Conservation (phyloP, 345 rosid genomes). For the Mercurialis annua region DNA sequence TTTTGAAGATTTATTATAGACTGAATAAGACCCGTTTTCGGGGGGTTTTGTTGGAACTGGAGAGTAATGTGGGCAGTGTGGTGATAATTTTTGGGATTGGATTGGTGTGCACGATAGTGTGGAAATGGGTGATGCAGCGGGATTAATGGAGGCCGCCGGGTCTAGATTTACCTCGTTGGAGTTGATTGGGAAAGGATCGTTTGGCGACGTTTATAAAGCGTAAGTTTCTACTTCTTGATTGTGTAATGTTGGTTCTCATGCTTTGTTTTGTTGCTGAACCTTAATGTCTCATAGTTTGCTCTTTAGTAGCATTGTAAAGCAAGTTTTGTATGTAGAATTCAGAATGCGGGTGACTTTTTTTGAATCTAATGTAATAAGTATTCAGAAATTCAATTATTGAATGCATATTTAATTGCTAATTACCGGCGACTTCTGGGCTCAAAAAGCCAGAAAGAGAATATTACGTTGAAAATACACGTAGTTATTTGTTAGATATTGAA, state of each 20-base stretch:
- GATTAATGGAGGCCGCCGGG: constrained; percentile 76
- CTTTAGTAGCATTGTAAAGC: not conserved
- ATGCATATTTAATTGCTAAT: not conserved
- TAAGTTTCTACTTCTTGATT: constrained; percentile 36
- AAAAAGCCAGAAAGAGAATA: not conserved
- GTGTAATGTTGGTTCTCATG: not conserved
- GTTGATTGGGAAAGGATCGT: constrained; percentile 95
- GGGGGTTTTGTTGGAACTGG: constrained; percentile 8
- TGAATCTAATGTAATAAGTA: not conserved
- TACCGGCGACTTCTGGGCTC: not conserved
- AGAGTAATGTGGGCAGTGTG: constrained; percentile 15
- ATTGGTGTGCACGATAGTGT: constrained; percentile 4
- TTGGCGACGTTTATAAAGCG: constrained; percentile 99
- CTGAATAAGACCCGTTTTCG: constrained; percentile 3
- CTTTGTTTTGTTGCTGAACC: not conserved
- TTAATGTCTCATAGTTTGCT: not conserved
- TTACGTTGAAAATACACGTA: not conserved
- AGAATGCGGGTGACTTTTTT: not conserved
- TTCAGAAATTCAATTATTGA: not conserved
- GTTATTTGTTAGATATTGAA: not conserved
- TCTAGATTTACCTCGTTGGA: constrained; percentile 74
- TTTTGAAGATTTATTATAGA: constrained; percentile 2
- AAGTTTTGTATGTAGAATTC: not conserved
- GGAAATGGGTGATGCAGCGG: constrained; percentile 76
- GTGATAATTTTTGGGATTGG: constrained; percentile 10